Evolutionary conservation across 129 eudicot species (phyloP).

Genomic region (Glebionis coronaria): DNA sequence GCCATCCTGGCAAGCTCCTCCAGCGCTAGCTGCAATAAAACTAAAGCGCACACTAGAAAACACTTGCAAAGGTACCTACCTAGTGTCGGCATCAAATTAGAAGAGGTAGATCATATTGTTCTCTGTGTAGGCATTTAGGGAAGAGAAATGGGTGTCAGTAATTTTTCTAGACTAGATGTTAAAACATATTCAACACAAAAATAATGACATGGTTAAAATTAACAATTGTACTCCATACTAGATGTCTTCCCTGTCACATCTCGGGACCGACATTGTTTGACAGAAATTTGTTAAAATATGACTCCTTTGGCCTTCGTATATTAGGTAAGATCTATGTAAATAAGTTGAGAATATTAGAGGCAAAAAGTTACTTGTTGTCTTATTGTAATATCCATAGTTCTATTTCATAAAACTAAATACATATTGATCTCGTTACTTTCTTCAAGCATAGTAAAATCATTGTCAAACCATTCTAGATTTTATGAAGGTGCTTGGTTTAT

Average conservation of each 20-base stretch:
- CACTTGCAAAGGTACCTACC: no score
- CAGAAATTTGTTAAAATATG: neutral
- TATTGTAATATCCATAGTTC: neutral
- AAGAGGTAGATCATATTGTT: conserved; percentile 1
- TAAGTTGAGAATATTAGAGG: no score
- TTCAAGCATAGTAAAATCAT: conserved; percentile 12
- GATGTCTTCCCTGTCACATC: neutral
- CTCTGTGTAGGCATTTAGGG: neutral
- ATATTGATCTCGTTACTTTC: neutral
- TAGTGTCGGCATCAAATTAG: conserved; percentile 13
- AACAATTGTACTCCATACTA: neutral
- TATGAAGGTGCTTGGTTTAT: conserved; percentile 8
- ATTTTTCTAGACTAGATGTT: neutral
- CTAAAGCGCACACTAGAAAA: no score
- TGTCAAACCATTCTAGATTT: neutral
- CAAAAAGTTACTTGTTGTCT: no score
- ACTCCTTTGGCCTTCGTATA: neutral
- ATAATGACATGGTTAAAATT: neutral
- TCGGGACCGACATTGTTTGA: neutral
- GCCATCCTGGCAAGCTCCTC: no score
- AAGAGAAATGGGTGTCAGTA: neutral
- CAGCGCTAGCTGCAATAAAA: no score
- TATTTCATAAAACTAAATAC: neutral
- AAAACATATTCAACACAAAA: neutral
- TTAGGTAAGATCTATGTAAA: neutral